Base-by-base conservation (phyloP, 2,329 filamentous ascomycete genomes). In the Pestalotiopsis sp. region DNA sequence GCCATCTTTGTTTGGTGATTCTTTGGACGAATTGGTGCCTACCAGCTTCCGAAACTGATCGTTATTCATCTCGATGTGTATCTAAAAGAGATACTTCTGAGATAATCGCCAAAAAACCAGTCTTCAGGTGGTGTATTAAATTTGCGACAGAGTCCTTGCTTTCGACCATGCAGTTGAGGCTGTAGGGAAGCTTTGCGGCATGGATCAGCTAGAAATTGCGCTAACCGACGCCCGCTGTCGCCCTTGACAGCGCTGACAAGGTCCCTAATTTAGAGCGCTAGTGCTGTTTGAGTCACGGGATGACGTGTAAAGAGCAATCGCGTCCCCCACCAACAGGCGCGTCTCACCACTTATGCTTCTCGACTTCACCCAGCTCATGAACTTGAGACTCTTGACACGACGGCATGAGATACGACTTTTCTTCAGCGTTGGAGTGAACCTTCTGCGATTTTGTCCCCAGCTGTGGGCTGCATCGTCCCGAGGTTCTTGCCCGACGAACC, bases 21-120 rank as follows among this genome's bases (percentile, higher is more conserved):
- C 70, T 69, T 84, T 84, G 67, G 80, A 76, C 6, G 84, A 77
- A 69, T 84, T 85, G 56, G 80, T 80, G 60, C 90, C 84, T 25
- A 97, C 81, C 6, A 98, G 87, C 72, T 92, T 92, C 67, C 96
- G 92, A 77, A 99, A 99, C 76, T 98, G 93, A 58, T 94, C 90
- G 85, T 98, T 98, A 80, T 98, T 97, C 96, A 99, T 98, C 11
- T 11, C 17, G 14, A 13, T 3, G 17, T 23, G 13, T n/a, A 9
- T 31, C 23, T 56, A 5, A 1, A 12, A 27, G 60, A 20, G 27
- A 23, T 12, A 38, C n/a, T 17, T 39, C 1, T 14, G 41, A 57
- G 23, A 31, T 13, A 4, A 23, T 27, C 17, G 3, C 31, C 20
- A 31, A 39, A 39, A 6, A 4, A n/a, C n/a, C 12, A 23, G n/a